Evolutionary conservation across 169 alveolate species (phyloP).

Genomic region (Hepatocystis sp.): DNA sequence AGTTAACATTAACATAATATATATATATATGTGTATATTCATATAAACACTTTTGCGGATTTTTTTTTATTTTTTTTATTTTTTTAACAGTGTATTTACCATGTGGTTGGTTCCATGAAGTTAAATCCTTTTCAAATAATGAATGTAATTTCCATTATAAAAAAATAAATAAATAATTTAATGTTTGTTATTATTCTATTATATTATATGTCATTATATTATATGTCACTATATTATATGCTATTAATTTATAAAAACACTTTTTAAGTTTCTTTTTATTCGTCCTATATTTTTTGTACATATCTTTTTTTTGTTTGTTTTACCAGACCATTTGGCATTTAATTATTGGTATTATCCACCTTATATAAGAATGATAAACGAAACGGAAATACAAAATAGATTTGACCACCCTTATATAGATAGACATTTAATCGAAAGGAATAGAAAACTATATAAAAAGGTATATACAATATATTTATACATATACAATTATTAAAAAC

Average conservation of each 20-base stretch:
- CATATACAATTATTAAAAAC: too few species aligned
- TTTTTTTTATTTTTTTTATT: slow-evolving; percentile 5
- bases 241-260: neutral
- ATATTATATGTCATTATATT: slow-evolving; percentile 8
- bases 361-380: slow-evolving; percentile 43
- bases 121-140: slow-evolving; percentile 64
- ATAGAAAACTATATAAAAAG: slow-evolving; percentile 57
- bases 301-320: slow-evolving; percentile 18
- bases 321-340: slow-evolving; percentile 72
- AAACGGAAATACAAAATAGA: slow-evolving; percentile 31
- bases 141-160: slow-evolving; percentile 26
- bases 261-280: neutral
- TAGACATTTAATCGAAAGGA: slow-evolving; percentile 57
- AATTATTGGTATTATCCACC: slow-evolving; percentile 77
- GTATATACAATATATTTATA: too few species aligned
- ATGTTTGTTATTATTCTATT: too few species aligned
- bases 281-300: slow-evolving; percentile 6
- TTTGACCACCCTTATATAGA: slow-evolving; percentile 56
- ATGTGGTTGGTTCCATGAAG: slow-evolving; percentile 76
- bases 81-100: slow-evolving; percentile 64
- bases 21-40: slow-evolving; percentile 6
- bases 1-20: neutral
- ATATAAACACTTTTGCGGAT: neutral
- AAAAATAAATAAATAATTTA: too few species aligned
- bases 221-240: slow-evolving; percentile 15